These are phyloP conservation scores for Tolypocladium sp. DNA, from an alignment of 2,329 filamentous ascomycete species.

Conservation along the genomic window DNA sequence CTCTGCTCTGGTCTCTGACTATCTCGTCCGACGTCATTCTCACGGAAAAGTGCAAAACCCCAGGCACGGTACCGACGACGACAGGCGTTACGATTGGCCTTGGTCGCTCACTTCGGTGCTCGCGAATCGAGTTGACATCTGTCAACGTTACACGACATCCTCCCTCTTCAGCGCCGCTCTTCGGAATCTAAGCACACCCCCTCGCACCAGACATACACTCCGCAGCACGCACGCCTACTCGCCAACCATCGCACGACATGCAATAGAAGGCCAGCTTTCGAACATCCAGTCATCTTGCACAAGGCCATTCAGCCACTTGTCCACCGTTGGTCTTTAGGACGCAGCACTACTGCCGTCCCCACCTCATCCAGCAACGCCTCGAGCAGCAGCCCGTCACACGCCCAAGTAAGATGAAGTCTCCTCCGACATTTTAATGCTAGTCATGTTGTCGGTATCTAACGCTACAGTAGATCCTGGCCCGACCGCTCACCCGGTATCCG, in stretches of 20 bases:
- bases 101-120: background rate
- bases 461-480: background rate
- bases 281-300: conserved; percentile 1
- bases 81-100: background rate
- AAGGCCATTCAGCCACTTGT: conserved; percentile 1
- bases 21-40: background rate
- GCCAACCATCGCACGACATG: conserved; percentile 11
- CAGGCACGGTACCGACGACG: background rate
- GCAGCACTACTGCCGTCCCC: background rate
- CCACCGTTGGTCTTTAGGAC: background rate
- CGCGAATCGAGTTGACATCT: background rate
- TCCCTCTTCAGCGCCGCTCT: background rate
- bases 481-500: background rate
- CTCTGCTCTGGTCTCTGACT: background rate
- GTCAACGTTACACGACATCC: conserved; percentile 3
- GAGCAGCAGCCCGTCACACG: background rate
- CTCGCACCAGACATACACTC: background rate
- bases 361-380: background rate
- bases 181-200: background rate
- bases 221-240: background rate
- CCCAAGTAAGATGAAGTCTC: background rate
- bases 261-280: conserved; percentile 6
- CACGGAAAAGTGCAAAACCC: background rate
- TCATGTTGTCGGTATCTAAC: background rate
- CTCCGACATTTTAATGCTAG: background rate